Evolutionary conservation across 129 eudicot species (phyloP), one percentile per base, ranked within the genome.

Genomic region (Flaveria bidentis): DNA sequence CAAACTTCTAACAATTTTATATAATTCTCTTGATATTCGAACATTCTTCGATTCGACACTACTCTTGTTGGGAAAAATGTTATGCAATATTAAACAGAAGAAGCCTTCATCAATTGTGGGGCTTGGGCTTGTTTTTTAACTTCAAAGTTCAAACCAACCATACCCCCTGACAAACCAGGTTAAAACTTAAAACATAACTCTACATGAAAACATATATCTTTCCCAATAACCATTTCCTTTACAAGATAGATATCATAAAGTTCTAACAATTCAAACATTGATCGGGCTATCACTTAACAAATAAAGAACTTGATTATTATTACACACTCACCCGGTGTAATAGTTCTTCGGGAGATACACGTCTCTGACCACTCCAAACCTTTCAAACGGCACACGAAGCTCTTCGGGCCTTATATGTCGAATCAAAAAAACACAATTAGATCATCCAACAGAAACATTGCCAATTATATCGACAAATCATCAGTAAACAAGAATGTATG

Each of bases 91-190:
- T 81, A 75, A 78, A 86, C 30, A 26, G 30, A 26, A 26, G 30
- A 26, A 28, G 30, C 75, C 91, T 84, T 89, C 88, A 64, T 84
- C 89, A 89, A 74, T 84, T 80, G 72, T 86, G 95, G 89, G 94
- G 91, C 89, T 85, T 85, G 88, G 91, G 77, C 89, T 87, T 82
- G 96, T 86, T 86, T 75, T 75, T 80, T 49, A 49, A 49, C 53
- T 49, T 49, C 53, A 49, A 77, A 85, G 88, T 89, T 89, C 91
- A 86, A 89, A 87, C 93, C 81, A 89, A 84, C 78, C 78, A 72
- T 63, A 79, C 87, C 91, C 88, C 91, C 94, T 89, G 92, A 83
- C 94, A 88, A 88, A 80, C 93, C 93, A 88, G 41, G 41, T 36
- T 0, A 36, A 36, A 33, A 33, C 39, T 33, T 0, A 33, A 33